phyloP scores from a whole-genome alignment of 495 filamentous ascomycete genomes.

The Alectoria sarmentosa region DNA sequence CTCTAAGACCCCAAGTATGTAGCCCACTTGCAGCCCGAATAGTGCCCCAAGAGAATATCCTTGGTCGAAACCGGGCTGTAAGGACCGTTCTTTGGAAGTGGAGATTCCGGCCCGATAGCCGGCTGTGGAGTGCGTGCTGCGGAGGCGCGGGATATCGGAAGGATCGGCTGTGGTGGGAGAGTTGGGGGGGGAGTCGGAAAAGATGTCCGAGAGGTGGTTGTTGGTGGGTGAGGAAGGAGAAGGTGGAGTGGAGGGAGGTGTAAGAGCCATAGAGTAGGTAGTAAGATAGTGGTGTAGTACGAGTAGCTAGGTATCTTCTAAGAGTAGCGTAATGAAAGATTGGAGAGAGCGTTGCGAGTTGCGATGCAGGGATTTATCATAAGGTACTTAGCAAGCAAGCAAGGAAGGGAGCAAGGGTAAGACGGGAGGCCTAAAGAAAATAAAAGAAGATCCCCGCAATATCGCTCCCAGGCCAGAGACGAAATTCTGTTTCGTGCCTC shows the following conservation, averaged over 20 bases:
- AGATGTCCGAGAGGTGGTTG: constrained; percentile 22
- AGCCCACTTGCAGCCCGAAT: constrained; percentile 64
- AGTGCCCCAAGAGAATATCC: constrained; percentile 74
- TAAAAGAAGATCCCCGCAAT: not conserved
- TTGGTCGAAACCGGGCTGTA: constrained; percentile 85
- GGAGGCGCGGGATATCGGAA: constrained; percentile 70
- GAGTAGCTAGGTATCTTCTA: not conserved
- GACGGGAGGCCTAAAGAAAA: not conserved
- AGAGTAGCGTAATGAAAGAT: not conserved
- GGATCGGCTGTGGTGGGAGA: constrained; percentile 29
- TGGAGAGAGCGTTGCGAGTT: not conserved
- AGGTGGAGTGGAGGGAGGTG: constrained; percentile 19
- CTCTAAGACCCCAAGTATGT: constrained; percentile 63
- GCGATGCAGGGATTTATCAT: not conserved
- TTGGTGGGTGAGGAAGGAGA: constrained; percentile 8
- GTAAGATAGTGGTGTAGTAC: no score
- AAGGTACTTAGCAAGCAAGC: no score
- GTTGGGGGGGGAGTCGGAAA: constrained; percentile 25
- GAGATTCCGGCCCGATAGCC: constrained; percentile 88
- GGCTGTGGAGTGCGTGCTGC: constrained; percentile 67
- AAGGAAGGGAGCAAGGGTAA: not conserved
- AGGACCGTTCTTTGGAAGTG: constrained; percentile 55
- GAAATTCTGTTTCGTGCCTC: not conserved
- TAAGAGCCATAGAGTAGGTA: constrained; percentile 5
- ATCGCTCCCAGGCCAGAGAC: not conserved